Evolutionary conservation across 164 flowering plant genomes (phyloP).

Genomic region (Umbellularia californica): DNA sequence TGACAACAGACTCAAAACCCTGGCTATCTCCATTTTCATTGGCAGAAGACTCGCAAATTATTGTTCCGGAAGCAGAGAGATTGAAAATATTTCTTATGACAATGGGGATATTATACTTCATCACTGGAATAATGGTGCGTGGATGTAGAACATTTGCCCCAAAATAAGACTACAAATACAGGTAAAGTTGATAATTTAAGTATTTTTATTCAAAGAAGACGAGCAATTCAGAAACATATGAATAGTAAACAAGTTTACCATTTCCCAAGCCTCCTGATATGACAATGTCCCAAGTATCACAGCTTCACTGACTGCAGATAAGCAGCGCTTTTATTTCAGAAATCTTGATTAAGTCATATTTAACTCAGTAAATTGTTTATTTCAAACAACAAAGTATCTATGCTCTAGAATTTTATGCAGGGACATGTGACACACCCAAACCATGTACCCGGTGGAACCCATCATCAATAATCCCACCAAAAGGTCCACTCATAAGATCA

Average conservation of each 20-base stretch:
- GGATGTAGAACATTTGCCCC: constrained; percentile 99
- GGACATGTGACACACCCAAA: too few relatives aligned
- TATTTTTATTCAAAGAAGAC: not conserved
- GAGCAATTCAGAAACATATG: not conserved
- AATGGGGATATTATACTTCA: constrained; percentile 92
- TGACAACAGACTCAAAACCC: constrained; percentile 53
- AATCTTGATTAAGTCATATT: not conserved
- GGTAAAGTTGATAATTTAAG: not conserved
- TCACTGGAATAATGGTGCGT: constrained; percentile 95
- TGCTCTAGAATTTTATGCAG: too few relatives aligned
- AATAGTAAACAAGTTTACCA: constrained; percentile 43
- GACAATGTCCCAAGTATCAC: constrained; percentile 74
- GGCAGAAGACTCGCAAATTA: constrained; percentile 51
- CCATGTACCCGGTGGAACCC: not conserved
- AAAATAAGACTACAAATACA: constrained; percentile 81
- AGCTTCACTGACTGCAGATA: constrained; percentile 88
- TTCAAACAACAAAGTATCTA: not conserved
- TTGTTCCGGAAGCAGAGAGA: constrained; percentile 87
- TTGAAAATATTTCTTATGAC: constrained; percentile 90
- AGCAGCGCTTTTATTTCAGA: not conserved
- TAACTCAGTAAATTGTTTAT: too few relatives aligned
- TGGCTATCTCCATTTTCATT: constrained; percentile 40
- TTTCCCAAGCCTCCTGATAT: constrained; percentile 99
- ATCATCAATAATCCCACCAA: not conserved
- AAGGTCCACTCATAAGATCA: not conserved